Conservation (phyloP, 176 grass and related monocot species). For the Phoenix roebelenii region DNA sequence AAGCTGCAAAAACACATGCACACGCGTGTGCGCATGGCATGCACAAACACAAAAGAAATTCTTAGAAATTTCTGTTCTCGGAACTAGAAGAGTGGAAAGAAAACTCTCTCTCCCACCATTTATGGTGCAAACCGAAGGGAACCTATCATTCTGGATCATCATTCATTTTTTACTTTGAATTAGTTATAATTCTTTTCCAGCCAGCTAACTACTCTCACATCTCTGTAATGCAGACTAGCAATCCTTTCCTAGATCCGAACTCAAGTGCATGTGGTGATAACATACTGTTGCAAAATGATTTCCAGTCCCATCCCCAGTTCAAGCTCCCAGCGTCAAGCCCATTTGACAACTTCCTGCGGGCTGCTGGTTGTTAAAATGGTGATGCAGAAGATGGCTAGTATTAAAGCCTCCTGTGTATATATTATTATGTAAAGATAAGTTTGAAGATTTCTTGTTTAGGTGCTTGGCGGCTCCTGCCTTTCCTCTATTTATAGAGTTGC, state of each 20-base stretch:
- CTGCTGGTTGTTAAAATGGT: slow-evolving; percentile 55
- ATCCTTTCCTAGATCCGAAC: slow-evolving; percentile 58
- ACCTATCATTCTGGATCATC: background rate
- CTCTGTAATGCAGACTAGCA: slow-evolving; percentile 28
- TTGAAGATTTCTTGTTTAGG: no score
- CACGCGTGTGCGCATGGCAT: no score
- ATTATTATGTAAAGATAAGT: no score
- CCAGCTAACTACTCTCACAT: slow-evolving; percentile 3
- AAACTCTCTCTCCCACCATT: no score
- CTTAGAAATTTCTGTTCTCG: no score
- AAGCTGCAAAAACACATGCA: no score
- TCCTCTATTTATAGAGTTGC: no score
- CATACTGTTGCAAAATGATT: background rate
- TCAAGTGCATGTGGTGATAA: slow-evolving; percentile 10
- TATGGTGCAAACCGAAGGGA: no score
- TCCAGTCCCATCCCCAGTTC: slow-evolving; percentile 8
- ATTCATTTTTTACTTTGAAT: slow-evolving; percentile 1
- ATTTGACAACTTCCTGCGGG: slow-evolving; percentile 79
- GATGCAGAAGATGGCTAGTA: slow-evolving; percentile 2
- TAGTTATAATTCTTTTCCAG: background rate
- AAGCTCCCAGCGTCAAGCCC: slow-evolving; percentile 80
- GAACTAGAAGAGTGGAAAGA: no score
- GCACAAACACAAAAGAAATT: no score
- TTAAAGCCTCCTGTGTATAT: no score
- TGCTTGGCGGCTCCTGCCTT: no score